Evolutionary conservation across 2,329 filamentous ascomycete species (phyloP).

Genomic region (Thielaviopsis ethacetica): DNA sequence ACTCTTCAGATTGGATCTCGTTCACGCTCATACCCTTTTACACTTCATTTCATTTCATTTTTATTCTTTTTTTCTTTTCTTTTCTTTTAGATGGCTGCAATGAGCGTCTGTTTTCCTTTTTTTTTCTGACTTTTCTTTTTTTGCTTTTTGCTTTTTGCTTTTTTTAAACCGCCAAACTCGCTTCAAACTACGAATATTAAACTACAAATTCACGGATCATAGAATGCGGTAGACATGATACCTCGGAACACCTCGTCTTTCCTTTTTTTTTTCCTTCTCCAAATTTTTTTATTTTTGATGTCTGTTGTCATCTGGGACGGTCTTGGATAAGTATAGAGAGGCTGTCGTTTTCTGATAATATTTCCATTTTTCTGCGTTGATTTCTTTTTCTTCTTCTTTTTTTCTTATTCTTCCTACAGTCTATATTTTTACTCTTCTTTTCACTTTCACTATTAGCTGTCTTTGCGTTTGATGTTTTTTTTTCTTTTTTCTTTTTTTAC

Average conservation of each 20-base stretch:
- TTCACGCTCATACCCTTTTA: not conserved
- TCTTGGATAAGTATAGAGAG: conserved; percentile 4
- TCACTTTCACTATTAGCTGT: not conserved
- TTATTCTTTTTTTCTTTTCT: conserved; percentile 8
- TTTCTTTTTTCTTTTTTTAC: conserved; percentile 7
- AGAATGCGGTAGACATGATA: not conserved
- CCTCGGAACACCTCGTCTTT: not conserved
- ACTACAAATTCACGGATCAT: not conserved
- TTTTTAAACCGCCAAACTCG: conserved; percentile 3
- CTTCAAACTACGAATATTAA: not conserved
- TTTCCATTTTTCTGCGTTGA: not conserved
- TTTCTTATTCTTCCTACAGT: conserved; percentile 6
- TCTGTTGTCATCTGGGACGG: conserved; percentile 2
- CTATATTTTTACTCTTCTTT: conserved; percentile 3
- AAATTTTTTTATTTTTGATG: conserved; percentile 12
- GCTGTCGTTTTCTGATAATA: not conserved
- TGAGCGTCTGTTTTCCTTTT: not conserved
- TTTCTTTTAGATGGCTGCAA: conserved; percentile 14
- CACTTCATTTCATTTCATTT: not conserved
- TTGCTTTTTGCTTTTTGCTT: conserved; percentile 3
- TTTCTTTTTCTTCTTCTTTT: conserved; percentile 6
- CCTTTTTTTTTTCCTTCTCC: not conserved
- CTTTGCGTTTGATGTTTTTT: conserved; percentile 2
- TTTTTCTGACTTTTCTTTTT: conserved; percentile 15
- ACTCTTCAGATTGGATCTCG: not conserved